These are phyloP conservation scores for Candida parachauliodes DNA, from an alignment of 805 yeast genomes.

Conservation along the genomic window DNA sequence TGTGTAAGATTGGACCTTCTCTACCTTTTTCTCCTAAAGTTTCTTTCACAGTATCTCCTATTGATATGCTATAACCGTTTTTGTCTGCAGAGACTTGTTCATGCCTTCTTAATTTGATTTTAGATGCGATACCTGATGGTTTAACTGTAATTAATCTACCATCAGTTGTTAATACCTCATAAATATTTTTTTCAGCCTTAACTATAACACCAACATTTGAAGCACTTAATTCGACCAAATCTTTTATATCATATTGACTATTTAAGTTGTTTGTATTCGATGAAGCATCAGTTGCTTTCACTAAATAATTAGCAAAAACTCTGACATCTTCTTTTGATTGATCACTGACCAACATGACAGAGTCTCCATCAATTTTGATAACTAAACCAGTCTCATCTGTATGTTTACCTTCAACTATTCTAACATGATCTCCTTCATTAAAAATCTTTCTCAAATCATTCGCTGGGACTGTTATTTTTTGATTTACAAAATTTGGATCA, in stretches of 20 bases:
- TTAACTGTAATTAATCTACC: constrained; percentile 70
- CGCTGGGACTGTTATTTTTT: constrained; percentile 76
- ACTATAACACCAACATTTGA: constrained; percentile 85
- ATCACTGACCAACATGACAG: constrained; percentile 86
- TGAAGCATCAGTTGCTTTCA: constrained; percentile 87
- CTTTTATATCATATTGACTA: constrained; percentile 82
- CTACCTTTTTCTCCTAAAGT: constrained; percentile 60
- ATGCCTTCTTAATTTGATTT: constrained; percentile 59
- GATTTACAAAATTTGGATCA: constrained; percentile 53
- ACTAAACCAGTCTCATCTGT: constrained; percentile 94
- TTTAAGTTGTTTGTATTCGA: constrained; percentile 51
- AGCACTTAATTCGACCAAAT: constrained; percentile 82
- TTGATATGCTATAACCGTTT: constrained; percentile 76
- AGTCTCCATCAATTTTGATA: constrained; percentile 74
- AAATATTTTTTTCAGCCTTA: constrained; percentile 83
- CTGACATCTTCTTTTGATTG: constrained; percentile 85
- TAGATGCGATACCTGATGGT: constrained; percentile 80
- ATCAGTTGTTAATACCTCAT: constrained; percentile 75
- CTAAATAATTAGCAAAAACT: constrained; percentile 86
- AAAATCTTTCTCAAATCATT: constrained; percentile 81
- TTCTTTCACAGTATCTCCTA: constrained; percentile 93
- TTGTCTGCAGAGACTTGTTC: constrained; percentile 84
- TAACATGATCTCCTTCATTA: constrained; percentile 89
- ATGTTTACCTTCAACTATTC: constrained; percentile 87
- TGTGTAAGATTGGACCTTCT: constrained; percentile 84